A percentile compares a stretch with the other conserved stretches of the same genome.
These are phyloP conservation scores for Alternaria viburni DNA, from an alignment of 2,329 filamentous ascomycete genomes.

Conservation along the genomic window DNA sequence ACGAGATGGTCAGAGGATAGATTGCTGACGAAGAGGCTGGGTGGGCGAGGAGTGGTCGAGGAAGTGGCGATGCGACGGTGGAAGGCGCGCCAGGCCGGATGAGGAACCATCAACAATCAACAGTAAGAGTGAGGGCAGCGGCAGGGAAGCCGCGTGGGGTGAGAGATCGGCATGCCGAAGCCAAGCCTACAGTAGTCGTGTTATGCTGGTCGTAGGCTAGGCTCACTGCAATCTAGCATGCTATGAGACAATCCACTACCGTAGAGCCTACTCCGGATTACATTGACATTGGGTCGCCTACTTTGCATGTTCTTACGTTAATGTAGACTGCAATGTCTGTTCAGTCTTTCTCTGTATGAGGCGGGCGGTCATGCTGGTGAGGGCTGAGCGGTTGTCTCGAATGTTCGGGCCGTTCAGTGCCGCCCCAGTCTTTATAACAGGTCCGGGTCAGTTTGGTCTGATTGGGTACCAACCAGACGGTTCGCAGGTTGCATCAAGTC, in stretches of 20 bases:
- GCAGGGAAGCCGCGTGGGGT: neutral
- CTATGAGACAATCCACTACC: neutral
- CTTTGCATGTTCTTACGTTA: neutral
- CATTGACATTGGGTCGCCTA: neutral
- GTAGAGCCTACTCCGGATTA: neutral
- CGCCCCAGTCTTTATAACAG: slow-evolving; percentile 4
- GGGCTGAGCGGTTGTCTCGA: neutral
- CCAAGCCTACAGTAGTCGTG: neutral
- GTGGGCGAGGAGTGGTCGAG: neutral
- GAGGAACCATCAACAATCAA: neutral
- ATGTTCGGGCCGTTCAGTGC: slow-evolving; percentile 6
- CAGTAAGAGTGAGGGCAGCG: neutral
- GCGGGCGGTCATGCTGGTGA: neutral
- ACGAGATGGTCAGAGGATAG: neutral
- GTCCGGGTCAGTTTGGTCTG: neutral
- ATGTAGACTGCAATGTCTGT: neutral
- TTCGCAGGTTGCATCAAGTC: slow-evolving; percentile 6
- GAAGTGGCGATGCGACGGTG: slow-evolving; percentile 8
- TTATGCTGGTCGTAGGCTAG: neutral
- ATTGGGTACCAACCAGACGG: slow-evolving; percentile 5
- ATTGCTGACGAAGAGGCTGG: neutral
- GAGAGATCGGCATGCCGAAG: neutral
- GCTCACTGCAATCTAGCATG: neutral
- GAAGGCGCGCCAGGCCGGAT: slow-evolving; percentile 4
- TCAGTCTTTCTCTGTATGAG: neutral